phyloP scores from a whole-genome alignment of 2,329 filamentous ascomycete species.

The Didymella pinodella region DNA sequence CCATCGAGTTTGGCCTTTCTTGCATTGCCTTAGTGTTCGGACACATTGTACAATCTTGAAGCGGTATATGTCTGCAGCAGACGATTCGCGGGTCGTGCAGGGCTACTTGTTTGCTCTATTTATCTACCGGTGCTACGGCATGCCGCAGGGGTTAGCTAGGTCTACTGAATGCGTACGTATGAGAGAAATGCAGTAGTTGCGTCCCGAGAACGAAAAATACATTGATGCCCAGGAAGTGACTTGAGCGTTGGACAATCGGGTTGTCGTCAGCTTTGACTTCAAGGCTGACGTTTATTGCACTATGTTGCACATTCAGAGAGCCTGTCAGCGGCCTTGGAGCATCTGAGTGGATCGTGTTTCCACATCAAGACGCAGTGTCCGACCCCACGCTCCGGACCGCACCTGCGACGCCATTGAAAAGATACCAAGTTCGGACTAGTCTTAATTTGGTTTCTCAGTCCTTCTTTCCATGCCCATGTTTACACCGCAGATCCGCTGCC shows the following conservation, averaged over 20 bases:
- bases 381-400: neutral
- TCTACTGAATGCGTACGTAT: constrained; percentile 4
- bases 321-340: neutral
- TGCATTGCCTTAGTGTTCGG: constrained; percentile 13
- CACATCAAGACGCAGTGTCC: constrained; percentile 5
- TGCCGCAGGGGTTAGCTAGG: neutral
- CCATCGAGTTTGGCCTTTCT: constrained; percentile 1
- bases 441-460: neutral
- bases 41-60: constrained; percentile 7
- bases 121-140: constrained; percentile 3
- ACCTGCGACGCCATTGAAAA: neutral
- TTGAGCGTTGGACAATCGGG: neutral
- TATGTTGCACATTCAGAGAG: neutral
- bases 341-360: neutral
- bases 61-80: neutral
- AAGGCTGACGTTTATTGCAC: neutral
- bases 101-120: neutral
- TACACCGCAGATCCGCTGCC: neutral
- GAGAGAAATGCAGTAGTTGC: neutral
- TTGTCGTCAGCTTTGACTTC: neutral
- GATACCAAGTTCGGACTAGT: constrained; percentile 10
- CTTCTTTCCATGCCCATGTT: neutral
- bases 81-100: neutral
- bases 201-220: neutral
- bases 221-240: neutral